Conservation (phyloP, 495 filamentous ascomycete species). For the Penicillium coffeae region DNA sequence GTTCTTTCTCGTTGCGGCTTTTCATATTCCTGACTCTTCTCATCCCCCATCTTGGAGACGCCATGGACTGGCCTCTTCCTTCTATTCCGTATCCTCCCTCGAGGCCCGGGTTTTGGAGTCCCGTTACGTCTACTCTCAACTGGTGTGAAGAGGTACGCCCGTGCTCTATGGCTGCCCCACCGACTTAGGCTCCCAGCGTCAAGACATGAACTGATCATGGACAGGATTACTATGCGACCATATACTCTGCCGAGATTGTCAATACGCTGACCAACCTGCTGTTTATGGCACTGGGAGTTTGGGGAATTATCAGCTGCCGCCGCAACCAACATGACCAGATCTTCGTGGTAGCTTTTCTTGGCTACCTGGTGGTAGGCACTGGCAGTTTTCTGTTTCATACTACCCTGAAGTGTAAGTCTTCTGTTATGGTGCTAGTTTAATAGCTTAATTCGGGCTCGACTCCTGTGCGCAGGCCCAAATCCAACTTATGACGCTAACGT, state of each 20-base stretch:
- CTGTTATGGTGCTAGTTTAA: background rate
- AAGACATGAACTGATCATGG: background rate
- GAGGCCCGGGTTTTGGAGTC: conserved; percentile 71
- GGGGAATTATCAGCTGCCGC: conserved; percentile 67
- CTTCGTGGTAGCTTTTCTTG: conserved; percentile 66
- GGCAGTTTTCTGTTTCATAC: conserved; percentile 82
- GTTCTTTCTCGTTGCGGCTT: background rate
- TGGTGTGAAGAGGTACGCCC: conserved; percentile 84
- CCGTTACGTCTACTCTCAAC: conserved; percentile 85
- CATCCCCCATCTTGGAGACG: conserved; percentile 8
- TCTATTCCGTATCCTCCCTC: conserved; percentile 66
- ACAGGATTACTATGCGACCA: conserved; percentile 59
- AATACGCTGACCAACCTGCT: conserved; percentile 78
- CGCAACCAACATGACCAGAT: conserved; percentile 67
- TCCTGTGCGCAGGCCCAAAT: conserved; percentile 1
- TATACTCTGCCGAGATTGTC: conserved; percentile 60
- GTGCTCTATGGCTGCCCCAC: background rate
- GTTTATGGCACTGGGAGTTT: conserved; percentile 69
- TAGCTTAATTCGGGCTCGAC: background rate
- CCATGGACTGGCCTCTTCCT: conserved; percentile 44
- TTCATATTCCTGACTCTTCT: conserved; percentile 1
- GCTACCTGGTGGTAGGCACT: conserved; percentile 74
- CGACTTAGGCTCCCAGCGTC: background rate
- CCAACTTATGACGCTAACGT: too few relatives aligned
- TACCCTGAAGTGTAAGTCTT: conserved; percentile 68